phyloP scores from a whole-genome alignment of 192 early-diverging fungal genomes.

The Coemansia sp. region DNA sequence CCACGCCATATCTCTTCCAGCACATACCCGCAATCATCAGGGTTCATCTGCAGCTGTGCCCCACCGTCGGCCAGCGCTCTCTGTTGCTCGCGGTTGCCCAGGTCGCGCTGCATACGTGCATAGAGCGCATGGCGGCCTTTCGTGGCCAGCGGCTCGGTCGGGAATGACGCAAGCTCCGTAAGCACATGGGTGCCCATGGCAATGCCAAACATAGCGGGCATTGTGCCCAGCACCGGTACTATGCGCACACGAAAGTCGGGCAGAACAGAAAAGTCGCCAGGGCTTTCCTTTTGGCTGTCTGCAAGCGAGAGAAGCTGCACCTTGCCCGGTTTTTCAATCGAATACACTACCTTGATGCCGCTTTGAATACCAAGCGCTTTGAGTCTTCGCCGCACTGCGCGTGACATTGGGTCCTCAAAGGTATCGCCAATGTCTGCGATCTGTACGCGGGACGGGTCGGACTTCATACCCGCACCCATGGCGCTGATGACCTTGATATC shows the following conservation, averaged over 20 bases:
- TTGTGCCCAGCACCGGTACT: slow-evolving; percentile 80
- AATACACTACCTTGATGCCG: slow-evolving; percentile 94
- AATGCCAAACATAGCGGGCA: slow-evolving; percentile 95
- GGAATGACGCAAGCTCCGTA: slow-evolving; percentile 64
- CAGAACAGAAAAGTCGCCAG: slow-evolving; percentile 89
- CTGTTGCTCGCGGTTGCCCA: slow-evolving; percentile 61
- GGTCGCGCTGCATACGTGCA: slow-evolving; percentile 70
- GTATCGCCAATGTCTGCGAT: slow-evolving; percentile 96
- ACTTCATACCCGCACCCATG: slow-evolving; percentile 98
- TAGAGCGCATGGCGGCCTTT: slow-evolving; percentile 79
- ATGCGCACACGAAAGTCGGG: slow-evolving; percentile 93
- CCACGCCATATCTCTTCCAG: slow-evolving; percentile 91
- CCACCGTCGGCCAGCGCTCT: slow-evolving; percentile 19
- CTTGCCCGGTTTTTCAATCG: slow-evolving; percentile 90
- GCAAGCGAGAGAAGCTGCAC: slow-evolving; percentile 89
- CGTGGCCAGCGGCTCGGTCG: slow-evolving; percentile 71
- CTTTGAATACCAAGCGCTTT: slow-evolving; percentile 69
- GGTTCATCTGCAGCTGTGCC: slow-evolving; percentile 43
- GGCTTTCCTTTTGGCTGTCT: slow-evolving; percentile 78
- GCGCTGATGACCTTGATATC: slow-evolving; percentile 83
- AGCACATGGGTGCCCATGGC: slow-evolving; percentile 88
- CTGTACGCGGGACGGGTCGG: slow-evolving; percentile 94
- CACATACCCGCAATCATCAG: slow-evolving; percentile 79
- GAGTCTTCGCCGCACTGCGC: slow-evolving; percentile 78
- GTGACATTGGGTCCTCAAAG: slow-evolving; percentile 91